A percentile compares a stretch with the other conserved stretches of the same genome.
These are phyloP conservation scores for Kuraishia borneana DNA, from an alignment of 805 yeast genomes.

Conservation along the genomic window DNA sequence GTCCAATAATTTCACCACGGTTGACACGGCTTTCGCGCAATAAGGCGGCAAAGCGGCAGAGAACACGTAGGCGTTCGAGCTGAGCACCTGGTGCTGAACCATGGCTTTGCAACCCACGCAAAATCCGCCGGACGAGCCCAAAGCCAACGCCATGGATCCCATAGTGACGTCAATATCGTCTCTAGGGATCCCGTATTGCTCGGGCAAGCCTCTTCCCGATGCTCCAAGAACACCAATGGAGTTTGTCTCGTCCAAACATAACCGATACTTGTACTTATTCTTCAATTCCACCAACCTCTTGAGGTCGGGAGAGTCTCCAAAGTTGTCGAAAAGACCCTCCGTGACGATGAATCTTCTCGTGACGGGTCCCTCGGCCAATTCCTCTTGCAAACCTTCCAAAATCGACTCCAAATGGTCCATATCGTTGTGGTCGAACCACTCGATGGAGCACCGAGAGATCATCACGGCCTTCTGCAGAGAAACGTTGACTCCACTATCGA, in stretches of 20 bases:
- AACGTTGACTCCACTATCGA: slow-evolving; percentile 67
- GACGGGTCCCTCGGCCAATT: slow-evolving; percentile 59
- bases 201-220: slow-evolving; percentile 79
- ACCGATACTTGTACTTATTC: slow-evolving; percentile 71
- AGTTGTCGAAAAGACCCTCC: slow-evolving; percentile 76
- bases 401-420: slow-evolving; percentile 69
- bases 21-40: slow-evolving; percentile 57
- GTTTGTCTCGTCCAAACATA: slow-evolving; percentile 78
- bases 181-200: slow-evolving; percentile 59
- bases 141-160: slow-evolving; percentile 73
- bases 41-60: slow-evolving; percentile 94
- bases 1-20: slow-evolving; percentile 17
- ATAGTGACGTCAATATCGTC: slow-evolving; percentile 72
- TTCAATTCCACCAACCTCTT: slow-evolving; percentile 62
- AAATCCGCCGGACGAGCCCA: slow-evolving; percentile 88
- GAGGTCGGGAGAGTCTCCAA: slow-evolving; percentile 73
- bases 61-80: slow-evolving; percentile 82
- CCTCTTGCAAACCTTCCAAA: slow-evolving; percentile 47
- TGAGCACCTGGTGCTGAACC: slow-evolving; percentile 87
- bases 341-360: slow-evolving; percentile 86
- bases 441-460: slow-evolving; percentile 78
- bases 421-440: slow-evolving; percentile 81
- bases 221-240: slow-evolving; percentile 81
- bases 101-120: slow-evolving; percentile 78
- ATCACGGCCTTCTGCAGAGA: slow-evolving; percentile 82